Percentiles rank a stretch among this genome's conserved stretches.
Conservation (phyloP, 371 early-diverging fungal genomes). For the Parasitella parasitica region DNA sequence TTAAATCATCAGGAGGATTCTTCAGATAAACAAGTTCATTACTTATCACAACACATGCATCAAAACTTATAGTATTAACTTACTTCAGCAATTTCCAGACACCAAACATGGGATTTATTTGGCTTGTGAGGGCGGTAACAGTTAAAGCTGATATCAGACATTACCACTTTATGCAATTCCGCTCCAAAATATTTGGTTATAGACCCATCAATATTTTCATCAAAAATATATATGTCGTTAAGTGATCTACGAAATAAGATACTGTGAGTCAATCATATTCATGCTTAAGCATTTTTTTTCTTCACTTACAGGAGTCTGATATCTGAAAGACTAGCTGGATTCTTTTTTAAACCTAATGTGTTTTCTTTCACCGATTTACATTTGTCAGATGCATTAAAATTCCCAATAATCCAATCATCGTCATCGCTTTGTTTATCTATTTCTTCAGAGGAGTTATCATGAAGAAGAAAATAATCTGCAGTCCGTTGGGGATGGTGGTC, state of each 20-base stretch:
- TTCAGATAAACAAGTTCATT: conserved; percentile 17
- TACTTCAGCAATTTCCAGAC: conserved; percentile 17
- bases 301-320: conserved; percentile 19
- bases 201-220: conserved; percentile 17
- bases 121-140: conserved; percentile 20
- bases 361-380: conserved; percentile 17
- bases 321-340: conserved; percentile 16
- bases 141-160: conserved; percentile 11
- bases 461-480: conserved; percentile 13
- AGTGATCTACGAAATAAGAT: conserved; percentile 16
- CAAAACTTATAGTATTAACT: conserved; percentile 18
- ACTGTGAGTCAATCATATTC: conserved; percentile 17
- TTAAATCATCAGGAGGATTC: conserved; percentile 16
- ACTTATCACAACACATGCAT: conserved; percentile 18
- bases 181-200: conserved; percentile 16
- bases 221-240: conserved; percentile 18
- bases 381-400: conserved; percentile 15
- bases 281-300: conserved; percentile 15
- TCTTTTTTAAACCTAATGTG: conserved; percentile 12
- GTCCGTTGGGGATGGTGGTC: conserved; percentile 13
- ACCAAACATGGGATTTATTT: conserved; percentile 14
- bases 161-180: conserved; percentile 11
- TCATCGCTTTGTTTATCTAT: conserved; percentile 1
- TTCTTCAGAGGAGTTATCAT: conserved; percentile 11
- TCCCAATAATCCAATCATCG: conserved; percentile 13